Base-by-base conservation (phyloP, 2,329 filamentous ascomycete species). In the Colletotrichum musae region DNA sequence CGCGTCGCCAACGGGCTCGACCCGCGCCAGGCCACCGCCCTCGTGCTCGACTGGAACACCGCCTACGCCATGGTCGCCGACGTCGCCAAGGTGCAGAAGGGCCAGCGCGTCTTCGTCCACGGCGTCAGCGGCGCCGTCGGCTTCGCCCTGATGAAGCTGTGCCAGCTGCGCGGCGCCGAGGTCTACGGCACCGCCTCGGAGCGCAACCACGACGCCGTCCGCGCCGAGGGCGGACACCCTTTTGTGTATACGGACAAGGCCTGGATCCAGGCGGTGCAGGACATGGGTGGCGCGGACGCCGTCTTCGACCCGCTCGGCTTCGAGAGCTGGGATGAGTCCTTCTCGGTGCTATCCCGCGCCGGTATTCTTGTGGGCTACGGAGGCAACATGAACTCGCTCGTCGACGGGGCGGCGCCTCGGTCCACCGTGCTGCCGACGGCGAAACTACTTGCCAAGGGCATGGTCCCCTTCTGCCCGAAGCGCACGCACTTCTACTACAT, bases 81-180 rank as follows among this genome's bases (percentile, higher is more conserved):
- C 47, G 72, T 71, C 2, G 83, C 82, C 3, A 78, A 81, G 39
- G 82, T 87, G 2, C 57, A 74, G 1, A 75, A 77, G 32, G 84
- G 84, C 36, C 79, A 85, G 63, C 80, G 81, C 24, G 84, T 87
- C 52, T 87, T 87, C 72, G 75, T 87, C 18, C 85, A 87, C 73
- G 84, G 85, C 43, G 75, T 86, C 26, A 86, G 83, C 70, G 85
- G 85, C 36, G 84, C 85, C 7, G 84, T 87, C 1, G 85, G 85
- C 18, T 81, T 78, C 61, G 84, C 80, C 0, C 48, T 81, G 24
- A 79, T 83, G 76, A 77, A 75, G 1, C 76, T 87, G 4, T 81
- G 81, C 71, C 78, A 80, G 58, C 74, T 82, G 5, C 75, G 79
- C 53, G 85, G 85, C 24, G 85, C 85, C 24, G 77, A 78, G 18